These are phyloP conservation scores for Agaricus subrufescens DNA, from an alignment of 768 basidiomycete genomes.

Conservation along the genomic window DNA sequence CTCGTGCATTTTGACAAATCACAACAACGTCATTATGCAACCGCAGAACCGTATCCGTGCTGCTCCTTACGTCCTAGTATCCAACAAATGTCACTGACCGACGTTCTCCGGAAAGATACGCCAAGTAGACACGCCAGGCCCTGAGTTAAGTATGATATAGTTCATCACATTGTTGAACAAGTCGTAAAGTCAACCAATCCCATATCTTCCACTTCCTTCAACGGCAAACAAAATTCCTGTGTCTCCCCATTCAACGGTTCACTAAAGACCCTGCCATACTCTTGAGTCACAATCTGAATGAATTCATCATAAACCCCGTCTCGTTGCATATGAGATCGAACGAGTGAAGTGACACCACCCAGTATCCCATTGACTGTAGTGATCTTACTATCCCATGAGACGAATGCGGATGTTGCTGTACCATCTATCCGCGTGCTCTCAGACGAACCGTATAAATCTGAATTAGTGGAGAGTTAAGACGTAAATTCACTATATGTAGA, in stretches of 20 bases:
- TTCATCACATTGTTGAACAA: slow-evolving; percentile 8
- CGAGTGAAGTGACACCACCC: slow-evolving; percentile 17
- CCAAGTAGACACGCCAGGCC: no score
- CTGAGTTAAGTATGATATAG: no score
- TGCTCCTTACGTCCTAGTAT: no score
- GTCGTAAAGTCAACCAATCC: slow-evolving; percentile 16
- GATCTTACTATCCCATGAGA: slow-evolving; percentile 21
- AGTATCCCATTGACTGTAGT: slow-evolving; percentile 19
- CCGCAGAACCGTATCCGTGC: no score
- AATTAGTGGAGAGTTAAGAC: not conserved
- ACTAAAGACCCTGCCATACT: slow-evolving; percentile 14
- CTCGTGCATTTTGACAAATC: no score
- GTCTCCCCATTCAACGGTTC: slow-evolving; percentile 8
- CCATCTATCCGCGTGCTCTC: slow-evolving; percentile 20
- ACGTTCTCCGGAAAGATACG: no score
- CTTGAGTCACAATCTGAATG: slow-evolving; percentile 9
- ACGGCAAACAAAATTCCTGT: slow-evolving; percentile 16
- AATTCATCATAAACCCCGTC: slow-evolving; percentile 17
- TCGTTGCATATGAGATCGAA: slow-evolving; percentile 14
- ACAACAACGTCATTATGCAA: no score
- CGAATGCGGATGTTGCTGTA: slow-evolving; percentile 18
- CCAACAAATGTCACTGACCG: no score
- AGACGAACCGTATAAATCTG: slow-evolving; percentile 19
- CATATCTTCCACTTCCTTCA: slow-evolving; percentile 7
- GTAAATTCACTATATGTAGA: not conserved